Evolutionary conservation across 257 asterid genomes (phyloP).

Genomic region (Nicotiana otophora): DNA sequence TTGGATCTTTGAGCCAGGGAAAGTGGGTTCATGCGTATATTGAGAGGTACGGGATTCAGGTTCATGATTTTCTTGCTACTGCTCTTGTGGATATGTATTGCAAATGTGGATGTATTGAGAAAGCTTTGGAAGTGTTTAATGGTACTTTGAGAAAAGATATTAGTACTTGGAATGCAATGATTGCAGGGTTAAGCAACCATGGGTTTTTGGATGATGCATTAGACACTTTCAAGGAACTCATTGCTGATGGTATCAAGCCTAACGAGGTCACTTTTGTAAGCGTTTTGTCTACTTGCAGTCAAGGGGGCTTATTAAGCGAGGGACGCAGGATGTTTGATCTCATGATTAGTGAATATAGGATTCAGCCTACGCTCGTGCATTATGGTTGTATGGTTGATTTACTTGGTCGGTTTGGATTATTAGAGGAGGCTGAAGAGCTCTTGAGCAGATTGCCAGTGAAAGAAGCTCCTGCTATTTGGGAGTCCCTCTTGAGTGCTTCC

Average conservation of each 20-base stretch:
- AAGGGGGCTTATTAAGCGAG: constrained; percentile 27
- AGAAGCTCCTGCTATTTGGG: constrained; percentile 27
- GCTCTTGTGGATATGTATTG: constrained; percentile 42
- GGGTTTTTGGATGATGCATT: constrained; percentile 29
- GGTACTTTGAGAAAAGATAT: constrained; percentile 21
- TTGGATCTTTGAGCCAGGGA: constrained; percentile 31
- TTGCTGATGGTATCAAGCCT: constrained; percentile 23
- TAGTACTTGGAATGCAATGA: constrained; percentile 42
- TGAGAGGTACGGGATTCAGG: constrained; percentile 15
- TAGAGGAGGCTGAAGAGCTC: constrained; percentile 33
- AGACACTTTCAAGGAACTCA: constrained; percentile 23
- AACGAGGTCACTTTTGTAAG: constrained; percentile 32
- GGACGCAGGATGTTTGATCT: constrained; percentile 23
- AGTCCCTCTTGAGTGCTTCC: constrained; percentile 33
- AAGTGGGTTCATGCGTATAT: constrained; percentile 31
- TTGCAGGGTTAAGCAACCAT: constrained; percentile 35
- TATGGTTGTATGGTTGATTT: constrained; percentile 41
- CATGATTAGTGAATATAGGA: constrained; percentile 28
- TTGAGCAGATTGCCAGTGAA: constrained; percentile 19
- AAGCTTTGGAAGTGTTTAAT: constrained; percentile 25
- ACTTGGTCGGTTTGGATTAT: constrained; percentile 32
- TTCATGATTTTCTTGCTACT: constrained; percentile 29
- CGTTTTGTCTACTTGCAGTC: constrained; percentile 38
- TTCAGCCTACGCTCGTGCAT: constrained; percentile 29
- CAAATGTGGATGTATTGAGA: constrained; percentile 37